Evolutionary conservation across 495 filamentous ascomycete genomes (phyloP), one percentile per base, ranked within the genome.

Genomic region (Penicillium manginii): DNA sequence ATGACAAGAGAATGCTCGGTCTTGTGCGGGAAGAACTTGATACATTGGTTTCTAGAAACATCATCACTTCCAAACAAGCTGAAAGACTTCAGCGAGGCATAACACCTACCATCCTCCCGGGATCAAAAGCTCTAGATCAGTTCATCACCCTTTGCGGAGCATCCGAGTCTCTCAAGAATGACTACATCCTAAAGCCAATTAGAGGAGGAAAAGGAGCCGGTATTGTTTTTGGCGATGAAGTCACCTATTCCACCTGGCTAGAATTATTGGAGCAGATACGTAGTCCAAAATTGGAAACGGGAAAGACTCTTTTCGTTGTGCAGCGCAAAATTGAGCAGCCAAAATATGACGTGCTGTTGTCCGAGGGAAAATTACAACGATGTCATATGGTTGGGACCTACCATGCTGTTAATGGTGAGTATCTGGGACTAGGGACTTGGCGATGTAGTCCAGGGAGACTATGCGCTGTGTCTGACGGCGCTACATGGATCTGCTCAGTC

Each of bases 1-100:
- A 80, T 54, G 78, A 80, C 52, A 81, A 81, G 60, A 66, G 78
- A 3, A 76, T 81, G 68, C 61, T 81, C 2, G 75, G 76, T 8
- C 63, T 81, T 19, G 50, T 81, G 1, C 61, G 31, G 15, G 67
- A 77, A 57, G 76, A 81, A 45, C 52, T 79, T 0, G 53, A 58
- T 5, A 43, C 52, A 3, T 59, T 80, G 1, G 66, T 77, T 0
- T 23, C 50, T 1, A 29, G 56, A 37, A 48, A 51, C 1, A 64
- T 71, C 12, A 40, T 81, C 15, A 67, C 68, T 8, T 10, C 52
- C 10, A 47, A 35, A 6, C 68, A 78, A 40, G 37, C 37, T 9
- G 14, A 40, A 8, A 10, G 6, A 3, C 37, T 40, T 8, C 37
- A 12, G 43, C 53, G 55, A 14, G 64, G 68, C 14, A 66, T 77